Conservation (phyloP, 306 rosid species). For the Ormosia semicastrata region DNA sequence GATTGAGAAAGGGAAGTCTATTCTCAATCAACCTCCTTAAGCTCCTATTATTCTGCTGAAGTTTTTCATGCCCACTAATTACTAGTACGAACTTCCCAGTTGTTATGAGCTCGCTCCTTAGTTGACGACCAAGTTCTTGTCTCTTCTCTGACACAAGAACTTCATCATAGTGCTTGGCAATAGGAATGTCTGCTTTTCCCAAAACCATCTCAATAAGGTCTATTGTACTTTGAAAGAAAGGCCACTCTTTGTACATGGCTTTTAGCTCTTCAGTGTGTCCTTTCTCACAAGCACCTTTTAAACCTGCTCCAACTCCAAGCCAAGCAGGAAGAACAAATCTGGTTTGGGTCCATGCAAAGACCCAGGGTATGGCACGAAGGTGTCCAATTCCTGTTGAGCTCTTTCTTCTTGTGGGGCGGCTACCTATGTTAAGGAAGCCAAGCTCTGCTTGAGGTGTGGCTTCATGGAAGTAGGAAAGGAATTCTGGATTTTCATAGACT, state of each 20-base stretch:
- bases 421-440: constrained; percentile 92
- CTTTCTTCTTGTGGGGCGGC: constrained; percentile 89
- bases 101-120: constrained; percentile 61
- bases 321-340: constrained; percentile 94
- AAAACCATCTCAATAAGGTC: constrained; percentile 97
- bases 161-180: constrained; percentile 94
- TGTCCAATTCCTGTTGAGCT: constrained; percentile 70
- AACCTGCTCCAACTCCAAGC: constrained; percentile 97
- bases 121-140: constrained; percentile 58
- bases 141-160: constrained; percentile 76
- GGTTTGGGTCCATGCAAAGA: constrained; percentile 96
- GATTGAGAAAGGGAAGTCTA: constrained; percentile 88
- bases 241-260: constrained; percentile 92
- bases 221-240: constrained; percentile 80
- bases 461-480: constrained; percentile 86
- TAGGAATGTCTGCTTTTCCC: constrained; percentile 85
- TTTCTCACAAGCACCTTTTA: constrained; percentile 73
- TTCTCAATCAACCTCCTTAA: constrained; percentile 88
- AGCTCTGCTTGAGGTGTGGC: constrained; percentile 96
- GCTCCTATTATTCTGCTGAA: constrained; percentile 72
- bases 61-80: constrained; percentile 82
- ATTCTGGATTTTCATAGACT: constrained; percentile 84
- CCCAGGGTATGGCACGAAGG: constrained; percentile 93
- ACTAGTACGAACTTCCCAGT: constrained; percentile 70
- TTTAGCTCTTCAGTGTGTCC: constrained; percentile 78